These are phyloP conservation scores for Saturnispora quitensis DNA, from an alignment of 805 yeast species.

Conservation along the genomic window DNA sequence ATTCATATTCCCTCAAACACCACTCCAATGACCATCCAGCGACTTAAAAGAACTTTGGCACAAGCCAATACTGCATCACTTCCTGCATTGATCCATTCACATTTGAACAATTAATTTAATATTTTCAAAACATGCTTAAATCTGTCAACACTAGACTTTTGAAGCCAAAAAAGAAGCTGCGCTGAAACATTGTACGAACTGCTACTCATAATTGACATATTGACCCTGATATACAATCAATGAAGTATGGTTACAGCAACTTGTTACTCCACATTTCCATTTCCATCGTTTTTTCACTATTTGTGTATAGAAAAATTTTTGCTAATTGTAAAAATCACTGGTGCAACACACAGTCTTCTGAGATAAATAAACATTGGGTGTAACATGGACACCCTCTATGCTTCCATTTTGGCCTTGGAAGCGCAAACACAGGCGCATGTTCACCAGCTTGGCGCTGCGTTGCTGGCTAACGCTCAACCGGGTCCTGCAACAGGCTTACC, in stretches of 20 bases:
- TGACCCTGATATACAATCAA: background rate
- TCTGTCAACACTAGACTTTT: background rate
- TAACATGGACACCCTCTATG: background rate
- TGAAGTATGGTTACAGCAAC: background rate
- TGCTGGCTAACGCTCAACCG: constrained; percentile 1
- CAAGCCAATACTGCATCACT: background rate
- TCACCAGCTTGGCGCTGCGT: constrained; percentile 1
- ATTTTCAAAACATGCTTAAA: background rate
- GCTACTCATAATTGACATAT: too few species aligned
- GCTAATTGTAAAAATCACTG: background rate
- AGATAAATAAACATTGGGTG: background rate
- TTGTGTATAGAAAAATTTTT: background rate
- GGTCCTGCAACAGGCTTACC: background rate
- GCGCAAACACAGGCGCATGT: constrained; percentile 1
- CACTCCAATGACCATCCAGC: background rate
- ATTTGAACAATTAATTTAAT: background rate
- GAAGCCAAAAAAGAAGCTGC: background rate
- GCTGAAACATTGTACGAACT: background rate
- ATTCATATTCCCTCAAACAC: constrained; percentile 3
- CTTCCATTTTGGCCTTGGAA: background rate
- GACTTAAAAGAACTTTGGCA: constrained; percentile 4
- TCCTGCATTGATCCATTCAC: constrained; percentile 5
- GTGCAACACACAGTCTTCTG: background rate
- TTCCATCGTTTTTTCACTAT: background rate
- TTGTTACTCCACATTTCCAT: background rate